Conservation (phyloP, 2,329 filamentous ascomycete species). For the Stagonosporopsis cucurbitacearum region DNA sequence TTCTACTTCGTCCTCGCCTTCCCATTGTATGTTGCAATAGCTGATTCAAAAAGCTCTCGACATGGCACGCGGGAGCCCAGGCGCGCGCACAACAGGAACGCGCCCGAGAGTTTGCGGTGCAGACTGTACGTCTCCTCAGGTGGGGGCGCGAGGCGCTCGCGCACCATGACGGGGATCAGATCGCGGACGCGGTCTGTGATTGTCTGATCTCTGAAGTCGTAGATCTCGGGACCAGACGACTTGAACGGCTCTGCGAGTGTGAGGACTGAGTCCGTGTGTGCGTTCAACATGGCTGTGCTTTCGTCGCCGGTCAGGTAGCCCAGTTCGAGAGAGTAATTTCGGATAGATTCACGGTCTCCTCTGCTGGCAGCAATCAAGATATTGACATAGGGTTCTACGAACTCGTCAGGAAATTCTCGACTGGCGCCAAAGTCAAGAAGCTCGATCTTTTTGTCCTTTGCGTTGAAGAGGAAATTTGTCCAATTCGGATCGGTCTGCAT, state of each 20-base stretch:
- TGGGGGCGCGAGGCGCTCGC: constrained; percentile 84
- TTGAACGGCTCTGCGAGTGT: constrained; percentile 92
- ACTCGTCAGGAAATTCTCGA: constrained; percentile 80
- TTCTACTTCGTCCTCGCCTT: constrained; percentile 25
- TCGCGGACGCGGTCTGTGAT: constrained; percentile 91
- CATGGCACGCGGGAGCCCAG: constrained; percentile 84
- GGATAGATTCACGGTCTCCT: constrained; percentile 68
- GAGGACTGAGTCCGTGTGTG: constrained; percentile 85
- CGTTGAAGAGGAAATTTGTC: constrained; percentile 97
- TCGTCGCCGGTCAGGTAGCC: constrained; percentile 95
- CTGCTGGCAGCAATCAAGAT: constrained; percentile 81
- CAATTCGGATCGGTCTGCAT: constrained; percentile 99
- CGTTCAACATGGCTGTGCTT: constrained; percentile 82
- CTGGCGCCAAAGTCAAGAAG: constrained; percentile 95
- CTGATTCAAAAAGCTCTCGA: constrained; percentile 76
- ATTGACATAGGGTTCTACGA: constrained; percentile 79
- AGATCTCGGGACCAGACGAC: constrained; percentile 75
- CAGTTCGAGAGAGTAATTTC: constrained; percentile 73
- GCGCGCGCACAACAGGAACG: constrained; percentile 88
- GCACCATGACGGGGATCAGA: constrained; percentile 91
- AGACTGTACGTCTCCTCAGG: constrained; percentile 97
- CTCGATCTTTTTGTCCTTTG: constrained; percentile 73
- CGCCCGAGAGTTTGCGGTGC: constrained; percentile 93
- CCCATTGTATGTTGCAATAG: constrained; percentile 47
- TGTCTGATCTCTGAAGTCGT: constrained; percentile 93